These are phyloP conservation scores for Lunasporangiospora selenospora DNA, from an alignment of 192 early-diverging fungal genomes.

Conservation along the genomic window DNA sequence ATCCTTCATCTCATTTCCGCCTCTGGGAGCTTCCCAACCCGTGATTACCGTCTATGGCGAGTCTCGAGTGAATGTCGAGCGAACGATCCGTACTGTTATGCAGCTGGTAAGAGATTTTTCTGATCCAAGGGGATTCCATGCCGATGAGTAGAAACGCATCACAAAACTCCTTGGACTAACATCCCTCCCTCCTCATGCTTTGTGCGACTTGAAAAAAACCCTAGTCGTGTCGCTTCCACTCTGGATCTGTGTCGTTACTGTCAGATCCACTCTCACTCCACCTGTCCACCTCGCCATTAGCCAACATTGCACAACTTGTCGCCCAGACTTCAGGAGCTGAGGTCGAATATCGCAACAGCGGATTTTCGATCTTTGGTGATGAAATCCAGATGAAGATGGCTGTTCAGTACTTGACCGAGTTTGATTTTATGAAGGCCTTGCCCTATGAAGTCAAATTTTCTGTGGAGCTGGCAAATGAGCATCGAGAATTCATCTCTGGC, in stretches of 20 bases:
- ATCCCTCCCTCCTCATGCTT: too few species aligned
- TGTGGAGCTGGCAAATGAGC: constrained; percentile 78
- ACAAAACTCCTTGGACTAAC: too few species aligned
- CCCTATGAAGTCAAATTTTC: constrained; percentile 72
- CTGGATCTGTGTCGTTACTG: constrained; percentile 34
- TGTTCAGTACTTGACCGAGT: constrained; percentile 60
- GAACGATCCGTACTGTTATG: constrained; percentile 74
- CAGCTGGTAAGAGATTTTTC: constrained; percentile 58
- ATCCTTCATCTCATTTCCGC: constrained; percentile 64
- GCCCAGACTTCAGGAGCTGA: constrained; percentile 66
- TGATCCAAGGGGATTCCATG: too few species aligned
- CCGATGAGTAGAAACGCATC: too few species aligned
- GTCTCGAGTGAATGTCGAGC: constrained; percentile 71
- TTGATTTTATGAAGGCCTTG: constrained; percentile 53
- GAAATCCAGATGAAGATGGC: constrained; percentile 67
- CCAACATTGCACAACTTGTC: constrained; percentile 50
- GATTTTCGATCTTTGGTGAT: constrained; percentile 75
- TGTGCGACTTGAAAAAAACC: too few species aligned
- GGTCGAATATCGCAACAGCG: constrained; percentile 62
- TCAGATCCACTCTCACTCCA: constrained; percentile 16
- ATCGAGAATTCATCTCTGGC: constrained; percentile 87
- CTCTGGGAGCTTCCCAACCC: constrained; percentile 59
- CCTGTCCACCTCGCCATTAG: constrained; percentile 15
- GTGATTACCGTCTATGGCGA: constrained; percentile 70
- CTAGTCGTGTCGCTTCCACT: constrained; percentile 47